These are phyloP conservation scores for Umbelopsis sp. DNA, from an alignment of 192 early-diverging fungal species.

Conservation along the genomic window DNA sequence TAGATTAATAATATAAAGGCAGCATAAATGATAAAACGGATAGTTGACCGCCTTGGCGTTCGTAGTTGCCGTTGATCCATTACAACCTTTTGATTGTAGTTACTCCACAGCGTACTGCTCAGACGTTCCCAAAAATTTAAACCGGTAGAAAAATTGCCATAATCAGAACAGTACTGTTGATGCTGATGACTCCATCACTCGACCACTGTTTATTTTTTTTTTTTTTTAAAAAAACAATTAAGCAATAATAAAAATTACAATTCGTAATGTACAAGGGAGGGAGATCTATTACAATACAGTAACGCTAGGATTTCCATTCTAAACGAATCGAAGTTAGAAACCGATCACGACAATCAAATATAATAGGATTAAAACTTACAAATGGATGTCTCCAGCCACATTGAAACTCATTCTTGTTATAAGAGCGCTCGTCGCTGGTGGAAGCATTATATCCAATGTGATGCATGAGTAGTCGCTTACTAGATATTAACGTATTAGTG, in stretches of 20 bases:
- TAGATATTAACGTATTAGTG: slow-evolving; percentile 46
- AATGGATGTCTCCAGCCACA: slow-evolving; percentile 61
- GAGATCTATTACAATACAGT: slow-evolving; percentile 29
- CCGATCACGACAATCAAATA: not conserved
- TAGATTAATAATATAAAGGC: not conserved
- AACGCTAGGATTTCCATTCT: slow-evolving; percentile 42
- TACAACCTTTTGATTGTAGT: not conserved
- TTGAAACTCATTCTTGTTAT: slow-evolving; percentile 54
- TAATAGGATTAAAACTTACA: slow-evolving; percentile 36
- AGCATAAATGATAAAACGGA: not conserved
- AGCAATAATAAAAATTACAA: not conserved
- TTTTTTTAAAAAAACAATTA: not conserved
- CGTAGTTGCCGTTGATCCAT: slow-evolving; percentile 12
- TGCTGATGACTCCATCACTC: too few species aligned
- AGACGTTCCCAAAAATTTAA: too few species aligned
- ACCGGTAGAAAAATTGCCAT: too few species aligned
- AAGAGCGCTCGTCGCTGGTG: slow-evolving; percentile 46
- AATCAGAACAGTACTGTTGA: too few species aligned
- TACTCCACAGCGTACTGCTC: not conserved
- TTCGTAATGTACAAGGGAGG: not conserved
- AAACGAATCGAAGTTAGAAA: not conserved
- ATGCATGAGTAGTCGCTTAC: slow-evolving; percentile 47
- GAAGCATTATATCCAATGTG: slow-evolving; percentile 60
- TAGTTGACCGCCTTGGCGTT: slow-evolving; percentile 5
- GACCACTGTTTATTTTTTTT: too few species aligned